Evolutionary conservation across 1,284 basidiomycete species (phyloP), one percentile per base, ranked within the genome.

Genomic region (Irpex sp.): DNA sequence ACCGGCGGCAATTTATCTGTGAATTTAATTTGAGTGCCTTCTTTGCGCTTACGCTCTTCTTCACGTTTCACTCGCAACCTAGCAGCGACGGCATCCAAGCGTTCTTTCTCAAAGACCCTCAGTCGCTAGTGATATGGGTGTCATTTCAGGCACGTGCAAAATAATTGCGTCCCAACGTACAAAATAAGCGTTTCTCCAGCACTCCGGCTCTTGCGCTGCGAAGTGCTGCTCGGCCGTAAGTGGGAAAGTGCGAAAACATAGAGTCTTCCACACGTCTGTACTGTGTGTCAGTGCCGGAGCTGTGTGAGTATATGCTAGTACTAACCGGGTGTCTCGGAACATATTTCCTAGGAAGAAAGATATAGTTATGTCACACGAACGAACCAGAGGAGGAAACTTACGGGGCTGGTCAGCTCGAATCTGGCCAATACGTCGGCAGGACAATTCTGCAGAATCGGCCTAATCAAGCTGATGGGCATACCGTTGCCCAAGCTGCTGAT

Each of bases 401-500:
- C 91, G 56, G 89, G 87, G 54, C 87, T 89, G 51, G 81, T 78
- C 67, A 83, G 77, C 75, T 93, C 91, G 64, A 93, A 73, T 65
- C 84, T 79, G 64, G 82, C 76, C 40, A 93, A 80, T 65, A 87
- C 87, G 65, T 91, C 88, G 68, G 85, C 81, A 63, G 82, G 82
- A 74, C 91, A 92, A 68, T 82, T 80, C 70, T 89, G 84, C 64
- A 93, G 78, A 55, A 93, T 85, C 54, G 91, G 91, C 70, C 81
- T 82, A 66, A 89, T 81, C 55, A 92, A 79, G 56, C 81, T 78
- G 73, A 84, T 87, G 59, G 82, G 82, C 67, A 89, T 73, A 62
- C 83, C 82, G 65, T 84, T 81, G 52, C 72, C 72, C 2, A 75
- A 65, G 57, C 71, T 70, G 56, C 64, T 69, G 21, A 73, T 70